Percentiles rank a stretch among this genome's conserved stretches.
Evolutionary conservation across 1,284 basidiomycete genomes (phyloP).

Genomic region (Ceratobasidium sp.): DNA sequence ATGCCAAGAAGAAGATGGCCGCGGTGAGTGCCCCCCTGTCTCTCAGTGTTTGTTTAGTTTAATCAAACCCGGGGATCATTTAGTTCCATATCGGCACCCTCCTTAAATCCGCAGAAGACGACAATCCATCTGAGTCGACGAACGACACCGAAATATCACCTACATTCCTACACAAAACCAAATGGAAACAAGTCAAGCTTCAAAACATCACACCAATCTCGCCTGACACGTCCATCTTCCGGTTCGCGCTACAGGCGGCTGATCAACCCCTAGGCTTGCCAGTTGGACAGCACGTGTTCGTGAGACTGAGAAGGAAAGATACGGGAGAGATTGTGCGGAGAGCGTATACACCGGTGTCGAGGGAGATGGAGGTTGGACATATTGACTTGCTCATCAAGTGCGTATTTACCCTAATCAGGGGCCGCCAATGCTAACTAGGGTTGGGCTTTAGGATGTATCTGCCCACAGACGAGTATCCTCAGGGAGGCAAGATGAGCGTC

Average conservation of each 20-base stretch:
- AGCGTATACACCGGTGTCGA: conserved; percentile 74
- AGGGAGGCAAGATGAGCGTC: conserved; percentile 71
- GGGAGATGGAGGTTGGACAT: conserved; percentile 61
- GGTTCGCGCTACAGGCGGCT: conserved; percentile 64
- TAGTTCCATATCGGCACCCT: conserved; percentile 65
- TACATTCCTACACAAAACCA: conserved; percentile 65
- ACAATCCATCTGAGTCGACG: not conserved
- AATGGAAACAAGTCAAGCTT: conserved; percentile 68
- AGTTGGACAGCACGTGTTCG: conserved; percentile 73
- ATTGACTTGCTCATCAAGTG: conserved; percentile 72
- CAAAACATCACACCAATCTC: conserved; percentile 62
- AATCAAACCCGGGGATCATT: not conserved
- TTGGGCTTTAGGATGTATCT: conserved; percentile 67
- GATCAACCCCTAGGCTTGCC: conserved; percentile 70
- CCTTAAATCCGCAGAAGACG: conserved; percentile 30
- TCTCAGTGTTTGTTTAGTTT: conserved; percentile 45
- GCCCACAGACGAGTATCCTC: conserved; percentile 59
- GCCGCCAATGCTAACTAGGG: too few species aligned
- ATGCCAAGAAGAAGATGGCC: conserved; percentile 64
- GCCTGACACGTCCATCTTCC: conserved; percentile 68
- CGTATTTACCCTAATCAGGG: too few species aligned
- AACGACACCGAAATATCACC: conserved; percentile 33
- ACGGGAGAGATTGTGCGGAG: conserved; percentile 67
- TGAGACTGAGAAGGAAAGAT: conserved; percentile 63
- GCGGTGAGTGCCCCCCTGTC: conserved; percentile 55